phyloP scores from a whole-genome alignment of 176 grass and related monocot genomes.

The Sorghum bicolor region DNA sequence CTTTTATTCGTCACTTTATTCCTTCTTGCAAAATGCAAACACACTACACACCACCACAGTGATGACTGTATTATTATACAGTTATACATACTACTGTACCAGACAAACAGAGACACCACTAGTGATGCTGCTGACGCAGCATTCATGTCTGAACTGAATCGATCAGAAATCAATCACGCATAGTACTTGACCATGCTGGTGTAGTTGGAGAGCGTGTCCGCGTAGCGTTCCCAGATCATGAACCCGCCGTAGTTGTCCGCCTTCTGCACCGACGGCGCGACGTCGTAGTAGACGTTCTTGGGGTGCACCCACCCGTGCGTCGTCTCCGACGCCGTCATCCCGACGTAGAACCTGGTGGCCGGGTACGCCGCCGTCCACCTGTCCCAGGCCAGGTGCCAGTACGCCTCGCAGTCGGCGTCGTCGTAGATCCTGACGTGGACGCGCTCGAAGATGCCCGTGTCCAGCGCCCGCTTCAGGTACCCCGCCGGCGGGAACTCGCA shows the following conservation, averaged over 20 bases:
- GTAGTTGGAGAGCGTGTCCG: constrained; percentile 3
- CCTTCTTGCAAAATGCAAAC: too few species aligned
- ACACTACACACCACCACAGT: too few species aligned
- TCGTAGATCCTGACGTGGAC: constrained; percentile 31
- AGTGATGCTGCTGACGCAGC: not conserved
- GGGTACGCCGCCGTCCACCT: constrained; percentile 32
- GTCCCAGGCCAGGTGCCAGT: constrained; percentile 12
- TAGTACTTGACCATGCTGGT: not conserved
- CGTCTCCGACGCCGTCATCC: constrained; percentile 3
- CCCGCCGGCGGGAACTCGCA: constrained; percentile 9
- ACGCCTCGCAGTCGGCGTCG: not conserved
- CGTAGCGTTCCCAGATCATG: constrained; percentile 12
- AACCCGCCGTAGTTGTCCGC: not conserved
- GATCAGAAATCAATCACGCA: not conserved
- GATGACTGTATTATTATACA: too few species aligned
- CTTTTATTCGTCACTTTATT: too few species aligned
- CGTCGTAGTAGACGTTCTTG: constrained; percentile 16
- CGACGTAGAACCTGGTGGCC: constrained; percentile 19
- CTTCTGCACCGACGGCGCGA: constrained; percentile 10
- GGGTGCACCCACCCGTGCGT: not conserved
- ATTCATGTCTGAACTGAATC: not conserved
- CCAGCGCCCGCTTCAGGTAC: not conserved
- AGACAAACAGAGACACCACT: too few species aligned
- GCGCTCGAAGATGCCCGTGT: constrained; percentile 28
- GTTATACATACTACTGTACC: too few species aligned